These are phyloP conservation scores for Bacterosira constricta DNA, from an alignment of 108 stramenopile genomes.

Conservation along the genomic window DNA sequence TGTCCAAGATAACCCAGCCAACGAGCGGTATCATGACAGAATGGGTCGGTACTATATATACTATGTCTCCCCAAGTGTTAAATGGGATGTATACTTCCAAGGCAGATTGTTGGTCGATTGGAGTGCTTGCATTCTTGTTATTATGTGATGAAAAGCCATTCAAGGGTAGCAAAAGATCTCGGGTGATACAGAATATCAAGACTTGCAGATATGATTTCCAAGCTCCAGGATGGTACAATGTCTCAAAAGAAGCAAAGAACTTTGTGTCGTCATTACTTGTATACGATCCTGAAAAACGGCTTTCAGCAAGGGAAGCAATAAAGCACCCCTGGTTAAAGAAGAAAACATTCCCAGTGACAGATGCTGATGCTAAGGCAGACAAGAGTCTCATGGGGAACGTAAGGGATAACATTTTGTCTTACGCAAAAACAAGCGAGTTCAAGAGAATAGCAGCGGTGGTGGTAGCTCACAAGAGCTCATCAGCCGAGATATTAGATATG, in stretches of 20 bases:
- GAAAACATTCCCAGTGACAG: constrained; percentile 30
- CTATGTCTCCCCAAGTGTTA: constrained; percentile 82
- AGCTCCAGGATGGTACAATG: constrained; percentile 54
- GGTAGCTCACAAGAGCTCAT: constrained; percentile 68
- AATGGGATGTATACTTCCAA: constrained; percentile 73
- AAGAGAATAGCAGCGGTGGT: constrained; percentile 78
- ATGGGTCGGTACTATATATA: constrained; percentile 81
- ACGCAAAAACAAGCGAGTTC: constrained; percentile 58
- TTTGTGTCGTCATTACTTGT: constrained; percentile 65
- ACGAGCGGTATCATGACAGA: constrained; percentile 51
- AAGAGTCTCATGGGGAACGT: constrained; percentile 38
- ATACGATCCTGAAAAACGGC: constrained; percentile 59
- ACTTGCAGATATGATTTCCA: constrained; percentile 59
- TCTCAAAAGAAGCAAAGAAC: constrained; percentile 65
- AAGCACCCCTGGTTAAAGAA: constrained; percentile 66
- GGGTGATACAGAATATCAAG: constrained; percentile 66
- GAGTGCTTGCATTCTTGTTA: constrained; percentile 69
- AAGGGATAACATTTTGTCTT: constrained; percentile 48
- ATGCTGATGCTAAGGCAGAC: constrained; percentile 1
- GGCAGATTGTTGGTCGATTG: constrained; percentile 80
- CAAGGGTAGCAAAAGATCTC: constrained; percentile 38
- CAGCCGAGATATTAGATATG: constrained; percentile 73
- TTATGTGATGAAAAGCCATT: constrained; percentile 69
- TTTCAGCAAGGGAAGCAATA: constrained; percentile 62
- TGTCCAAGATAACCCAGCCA: constrained; percentile 69